Base-by-base conservation (phyloP, 805 yeast genomes). In the Isabelozyma rhagii region DNA sequence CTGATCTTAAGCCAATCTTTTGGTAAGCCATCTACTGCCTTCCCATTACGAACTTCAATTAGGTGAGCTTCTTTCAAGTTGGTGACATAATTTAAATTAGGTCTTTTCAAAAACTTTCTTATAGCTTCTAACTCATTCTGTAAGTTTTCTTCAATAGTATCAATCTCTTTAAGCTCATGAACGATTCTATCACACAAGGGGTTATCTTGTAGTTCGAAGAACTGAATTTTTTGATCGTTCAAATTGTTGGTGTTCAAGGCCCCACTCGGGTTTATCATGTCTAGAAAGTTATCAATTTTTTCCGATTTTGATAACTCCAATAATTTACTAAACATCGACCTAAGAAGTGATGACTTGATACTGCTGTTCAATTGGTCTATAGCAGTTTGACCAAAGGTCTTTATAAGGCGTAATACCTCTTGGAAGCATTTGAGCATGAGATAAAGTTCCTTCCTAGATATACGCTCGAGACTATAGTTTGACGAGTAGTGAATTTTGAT, bases 1-100 rank as follows among this genome's bases (percentile, higher is more conserved):
- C 81, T 86, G 27, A 88, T 79, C 56, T 89, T 86, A 10, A 85
- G 68, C 97, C 97, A 93, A 46, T 81, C 82, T 2, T 70, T 57
- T 0, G 98, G 98, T 1, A 92, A 66, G 1, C 69, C 65, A 41
- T 79, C 80, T 1, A 78, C 72, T 42, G 80, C 80, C 10, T 78
- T 67, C 1, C 71, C 72, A 53, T 84, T 83, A 42, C 89, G 71
- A 0, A 93, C 84, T 58, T 92, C 97, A 18, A 94, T 77, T 44
- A 92, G 69, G 59, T 85, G 87, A 2, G 89, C 85, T 17, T 85
- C 87, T 47, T 82, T 84, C 46, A 79, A 75, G 48, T 80, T 82
- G 11, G 83, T 77, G 27, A 74, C 71, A 57, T 73, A 90, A 17
- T 76, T 69, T 47, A 87, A 61, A 39, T 78, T 71, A 0, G 92